phyloP scores from a whole-genome alignment of 768 basidiomycete genomes.

The Lentinula sp. region DNA sequence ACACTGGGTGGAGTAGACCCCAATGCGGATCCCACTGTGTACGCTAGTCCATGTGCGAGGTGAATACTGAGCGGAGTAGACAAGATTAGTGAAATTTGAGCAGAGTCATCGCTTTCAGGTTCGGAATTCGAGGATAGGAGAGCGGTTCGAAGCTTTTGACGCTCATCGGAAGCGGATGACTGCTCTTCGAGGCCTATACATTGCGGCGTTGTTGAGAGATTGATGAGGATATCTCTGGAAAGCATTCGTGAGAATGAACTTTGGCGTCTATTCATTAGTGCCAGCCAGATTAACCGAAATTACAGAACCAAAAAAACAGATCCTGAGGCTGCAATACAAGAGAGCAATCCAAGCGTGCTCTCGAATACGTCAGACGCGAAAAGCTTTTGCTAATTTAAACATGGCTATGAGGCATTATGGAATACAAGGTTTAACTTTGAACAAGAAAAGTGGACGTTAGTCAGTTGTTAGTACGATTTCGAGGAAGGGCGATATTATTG shows the following conservation, averaged over 20 bases:
- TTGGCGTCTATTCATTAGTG: too few relatives aligned
- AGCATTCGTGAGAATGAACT: not conserved
- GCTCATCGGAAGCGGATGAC: not conserved
- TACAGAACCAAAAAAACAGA: too few relatives aligned
- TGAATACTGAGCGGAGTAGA: constrained; percentile 33
- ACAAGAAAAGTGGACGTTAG: too few relatives aligned
- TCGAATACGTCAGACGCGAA: too few relatives aligned
- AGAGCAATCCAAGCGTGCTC: too few relatives aligned
- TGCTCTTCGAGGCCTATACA: not conserved
- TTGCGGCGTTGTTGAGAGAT: not conserved
- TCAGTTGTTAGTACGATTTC: too few relatives aligned
- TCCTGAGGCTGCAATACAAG: too few relatives aligned
- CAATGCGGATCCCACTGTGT: constrained; percentile 54
- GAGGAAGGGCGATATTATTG: too few relatives aligned
- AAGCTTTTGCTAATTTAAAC: too few relatives aligned
- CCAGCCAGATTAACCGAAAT: too few relatives aligned
- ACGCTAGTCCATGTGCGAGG: constrained; percentile 47
- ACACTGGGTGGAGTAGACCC: constrained; percentile 41
- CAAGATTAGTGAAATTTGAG: not conserved
- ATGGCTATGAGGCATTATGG: too few relatives aligned
- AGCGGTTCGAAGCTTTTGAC: not conserved
- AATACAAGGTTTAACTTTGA: too few relatives aligned
- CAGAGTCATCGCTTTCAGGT: not conserved
- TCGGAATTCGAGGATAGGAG: not conserved
- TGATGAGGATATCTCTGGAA: not conserved